phyloP scores from a whole-genome alignment of 2,329 filamentous ascomycete species.

The Hymenoscyphus linearis region DNA sequence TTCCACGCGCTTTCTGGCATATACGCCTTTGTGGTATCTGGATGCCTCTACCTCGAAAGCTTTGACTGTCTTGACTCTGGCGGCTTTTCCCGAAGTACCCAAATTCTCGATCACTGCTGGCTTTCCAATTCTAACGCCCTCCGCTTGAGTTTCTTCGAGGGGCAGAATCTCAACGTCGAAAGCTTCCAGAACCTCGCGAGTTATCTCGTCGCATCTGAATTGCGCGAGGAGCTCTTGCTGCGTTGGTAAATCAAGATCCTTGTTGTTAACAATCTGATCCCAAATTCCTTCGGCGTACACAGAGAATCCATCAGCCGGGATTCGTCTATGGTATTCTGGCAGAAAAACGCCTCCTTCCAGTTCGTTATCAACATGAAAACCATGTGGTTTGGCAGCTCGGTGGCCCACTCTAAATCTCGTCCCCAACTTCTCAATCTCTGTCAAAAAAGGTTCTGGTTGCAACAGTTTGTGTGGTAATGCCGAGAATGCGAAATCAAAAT shows the following conservation, averaged over 20 bases:
- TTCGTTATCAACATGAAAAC: conserved; percentile 62
- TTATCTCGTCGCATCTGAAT: conserved; percentile 96
- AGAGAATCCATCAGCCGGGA: conserved; percentile 95
- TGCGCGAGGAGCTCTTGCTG: conserved; percentile 96
- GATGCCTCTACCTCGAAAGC: conserved; percentile 89
- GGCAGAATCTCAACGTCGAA: conserved; percentile 82
- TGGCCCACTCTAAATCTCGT: conserved; percentile 78
- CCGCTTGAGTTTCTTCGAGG: conserved; percentile 79
- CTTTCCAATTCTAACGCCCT: conserved; percentile 67
- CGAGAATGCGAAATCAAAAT: conserved; percentile 97
- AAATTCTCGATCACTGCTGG: conserved; percentile 68
- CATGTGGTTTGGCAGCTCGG: conserved; percentile 58
- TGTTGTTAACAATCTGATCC: conserved; percentile 99
- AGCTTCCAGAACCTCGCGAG: conserved; percentile 74
- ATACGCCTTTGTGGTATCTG: conserved; percentile 95
- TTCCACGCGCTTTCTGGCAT: conserved; percentile 76
- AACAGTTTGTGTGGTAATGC: conserved; percentile 95
- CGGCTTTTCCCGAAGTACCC: conserved; percentile 65
- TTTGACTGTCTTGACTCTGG: conserved; percentile 68
- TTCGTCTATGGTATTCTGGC: conserved; percentile 90
- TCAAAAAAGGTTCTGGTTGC: conserved; percentile 83
- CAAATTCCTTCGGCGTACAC: conserved; percentile 90
- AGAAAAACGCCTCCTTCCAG: conserved; percentile 78
- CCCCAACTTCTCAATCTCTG: conserved; percentile 74
- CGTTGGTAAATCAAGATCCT: conserved; percentile 91